phyloP scores from a whole-genome alignment of 1,284 basidiomycete species.

The Coniferiporia weirii region DNA sequence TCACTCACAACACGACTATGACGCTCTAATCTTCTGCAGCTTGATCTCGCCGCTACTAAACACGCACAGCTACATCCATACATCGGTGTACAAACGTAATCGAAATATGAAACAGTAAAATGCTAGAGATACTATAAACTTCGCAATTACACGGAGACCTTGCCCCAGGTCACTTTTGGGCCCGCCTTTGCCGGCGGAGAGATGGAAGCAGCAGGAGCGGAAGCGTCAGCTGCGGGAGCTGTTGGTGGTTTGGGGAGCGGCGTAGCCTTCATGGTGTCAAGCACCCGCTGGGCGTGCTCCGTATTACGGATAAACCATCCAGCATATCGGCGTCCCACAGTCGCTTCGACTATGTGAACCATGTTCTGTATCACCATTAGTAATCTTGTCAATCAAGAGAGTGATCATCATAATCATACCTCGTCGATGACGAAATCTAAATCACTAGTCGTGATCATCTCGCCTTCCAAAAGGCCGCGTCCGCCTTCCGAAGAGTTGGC shows the following conservation, averaged over 20 bases:
- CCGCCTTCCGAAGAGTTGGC: conserved; percentile 42
- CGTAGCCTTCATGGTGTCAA: conserved; percentile 69
- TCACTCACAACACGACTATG: no score
- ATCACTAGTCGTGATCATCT: conserved; percentile 87
- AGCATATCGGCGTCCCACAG: conserved; percentile 86
- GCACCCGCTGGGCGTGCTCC: conserved; percentile 80
- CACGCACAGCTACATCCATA: no score
- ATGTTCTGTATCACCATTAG: conserved; percentile 57
- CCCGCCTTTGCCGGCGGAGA: not conserved
- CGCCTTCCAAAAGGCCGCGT: conserved; percentile 69
- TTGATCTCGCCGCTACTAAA: no score
- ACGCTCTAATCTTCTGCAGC: no score
- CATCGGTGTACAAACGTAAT: no score
- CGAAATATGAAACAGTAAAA: not conserved
- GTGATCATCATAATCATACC: conserved; percentile 42
- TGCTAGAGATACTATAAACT: not conserved
- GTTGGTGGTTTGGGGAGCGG: conserved; percentile 45
- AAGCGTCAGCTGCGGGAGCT: not conserved
- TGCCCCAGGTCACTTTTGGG: conserved; percentile 8
- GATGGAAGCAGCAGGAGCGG: not conserved
- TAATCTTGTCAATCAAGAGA: not conserved
- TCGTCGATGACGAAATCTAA: conserved; percentile 94
- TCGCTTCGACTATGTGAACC: conserved; percentile 94
- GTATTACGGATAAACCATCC: conserved; percentile 97
- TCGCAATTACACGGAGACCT: not conserved